Evolutionary conservation across 2,329 filamentous ascomycete species (phyloP).

Genomic region (Fusarium sp.): DNA sequence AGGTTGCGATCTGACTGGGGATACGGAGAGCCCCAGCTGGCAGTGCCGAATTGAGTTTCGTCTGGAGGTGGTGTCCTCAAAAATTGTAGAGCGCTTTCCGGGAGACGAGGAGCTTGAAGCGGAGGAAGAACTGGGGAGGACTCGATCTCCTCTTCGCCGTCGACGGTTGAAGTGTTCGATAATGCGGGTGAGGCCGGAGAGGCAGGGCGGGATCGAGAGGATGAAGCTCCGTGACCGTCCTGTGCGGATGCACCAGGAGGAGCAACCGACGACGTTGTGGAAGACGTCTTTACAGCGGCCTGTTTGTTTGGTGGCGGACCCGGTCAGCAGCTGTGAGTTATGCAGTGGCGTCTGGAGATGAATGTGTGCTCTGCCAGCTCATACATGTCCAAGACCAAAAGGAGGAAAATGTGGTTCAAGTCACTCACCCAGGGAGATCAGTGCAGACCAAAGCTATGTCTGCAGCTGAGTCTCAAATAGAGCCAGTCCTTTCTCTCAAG

Average conservation of each 20-base stretch:
- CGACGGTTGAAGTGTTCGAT: slow-evolving; percentile 72
- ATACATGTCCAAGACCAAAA: slow-evolving; percentile 32
- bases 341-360: slow-evolving; percentile 43
- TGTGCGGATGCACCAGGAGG: slow-evolving; percentile 72
- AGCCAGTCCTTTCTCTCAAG: slow-evolving; percentile 48
- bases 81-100: slow-evolving; percentile 67
- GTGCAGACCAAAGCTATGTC: slow-evolving; percentile 71
- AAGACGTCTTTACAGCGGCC: slow-evolving; percentile 68
- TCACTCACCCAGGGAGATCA: slow-evolving; percentile 68
- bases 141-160: slow-evolving; percentile 67
- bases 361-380: slow-evolving; percentile 41
- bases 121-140: slow-evolving; percentile 71
- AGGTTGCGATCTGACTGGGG: slow-evolving; percentile 71
- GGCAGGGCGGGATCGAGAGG: slow-evolving; percentile 51
- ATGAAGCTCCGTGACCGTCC: slow-evolving; percentile 63
- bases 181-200: slow-evolving; percentile 69
- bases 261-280: slow-evolving; percentile 62
- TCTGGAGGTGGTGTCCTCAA: slow-evolving; percentile 66
- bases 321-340: slow-evolving; percentile 47
- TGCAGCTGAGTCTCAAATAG: slow-evolving; percentile 68
- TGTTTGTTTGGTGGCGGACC: slow-evolving; percentile 40
- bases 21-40: slow-evolving; percentile 94
- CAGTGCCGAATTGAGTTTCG: slow-evolving; percentile 70
- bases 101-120: slow-evolving; percentile 69
- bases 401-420: slow-evolving; percentile 14